Conservation (phyloP, 2,329 filamentous ascomycete species). For the Teratosphaeria pseudoeucalypti region DNA sequence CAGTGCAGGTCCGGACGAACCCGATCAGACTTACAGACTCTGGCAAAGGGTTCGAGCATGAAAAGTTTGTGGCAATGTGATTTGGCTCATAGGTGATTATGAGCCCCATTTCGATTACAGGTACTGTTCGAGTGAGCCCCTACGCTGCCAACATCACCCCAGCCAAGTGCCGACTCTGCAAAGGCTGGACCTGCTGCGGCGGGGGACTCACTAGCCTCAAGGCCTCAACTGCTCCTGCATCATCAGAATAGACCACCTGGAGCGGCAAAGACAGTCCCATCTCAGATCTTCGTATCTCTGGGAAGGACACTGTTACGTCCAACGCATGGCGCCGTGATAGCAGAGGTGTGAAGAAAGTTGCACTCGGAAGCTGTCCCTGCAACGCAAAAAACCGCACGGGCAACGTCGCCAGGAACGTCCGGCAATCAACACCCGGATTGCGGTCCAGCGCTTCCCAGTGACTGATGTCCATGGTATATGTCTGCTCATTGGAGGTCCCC, state of each 20-base stretch:
- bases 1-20: no score
- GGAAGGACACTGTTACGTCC: background rate
- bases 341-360: background rate
- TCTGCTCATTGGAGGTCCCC: background rate
- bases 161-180: background rate
- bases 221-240: background rate
- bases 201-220: background rate
- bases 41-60: no score
- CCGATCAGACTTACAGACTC: no score
- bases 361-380: background rate
- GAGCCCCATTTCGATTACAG: background rate
- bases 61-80: no score
- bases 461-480: background rate
- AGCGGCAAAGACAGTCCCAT: background rate
- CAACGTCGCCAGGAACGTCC: background rate
- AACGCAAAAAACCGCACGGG: background rate
- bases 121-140: background rate
- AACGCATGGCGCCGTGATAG: background rate
- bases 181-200: background rate
- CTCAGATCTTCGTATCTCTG: background rate
- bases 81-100: no score
- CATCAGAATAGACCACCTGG: background rate
- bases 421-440: background rate
- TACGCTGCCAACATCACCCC: background rate
- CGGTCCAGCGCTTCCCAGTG: background rate